These are phyloP conservation scores for Trypanosomatidae sp. DNA, from an alignment of 208 protist species.

Conservation along the genomic window DNA sequence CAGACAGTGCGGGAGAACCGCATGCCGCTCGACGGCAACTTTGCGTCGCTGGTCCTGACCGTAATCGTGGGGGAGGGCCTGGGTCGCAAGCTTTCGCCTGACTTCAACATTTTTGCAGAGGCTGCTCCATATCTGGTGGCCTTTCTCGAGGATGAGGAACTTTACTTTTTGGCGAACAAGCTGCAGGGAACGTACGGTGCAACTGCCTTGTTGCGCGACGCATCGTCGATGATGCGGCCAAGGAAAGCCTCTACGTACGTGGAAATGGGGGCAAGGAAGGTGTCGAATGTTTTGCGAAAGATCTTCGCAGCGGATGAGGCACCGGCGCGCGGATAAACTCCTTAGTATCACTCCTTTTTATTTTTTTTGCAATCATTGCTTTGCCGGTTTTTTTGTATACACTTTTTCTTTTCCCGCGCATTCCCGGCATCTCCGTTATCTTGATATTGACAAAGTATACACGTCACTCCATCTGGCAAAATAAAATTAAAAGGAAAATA, in stretches of 20 bases:
- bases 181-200: conserved; percentile 70
- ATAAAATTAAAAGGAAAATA: no score
- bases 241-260: conserved; percentile 50
- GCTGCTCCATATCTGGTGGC: conserved; percentile 81
- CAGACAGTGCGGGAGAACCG: conserved; percentile 75
- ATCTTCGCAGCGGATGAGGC: conserved; percentile 22
- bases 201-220: conserved; percentile 54
- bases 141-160: conserved; percentile 67
- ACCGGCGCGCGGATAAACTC: background rate
- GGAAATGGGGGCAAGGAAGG: conserved; percentile 41
- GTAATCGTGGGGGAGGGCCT: conserved; percentile 94
- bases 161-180: conserved; percentile 71
- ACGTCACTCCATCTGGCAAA: no score
- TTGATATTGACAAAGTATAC: no score
- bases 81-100: conserved; percentile 80
- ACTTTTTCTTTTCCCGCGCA: no score
- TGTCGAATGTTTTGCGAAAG: conserved; percentile 13
- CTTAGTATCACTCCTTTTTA: no score
- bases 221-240: conserved; percentile 46
- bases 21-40: conserved; percentile 89
- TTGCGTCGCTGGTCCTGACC: conserved; percentile 88
- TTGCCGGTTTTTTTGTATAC: no score
- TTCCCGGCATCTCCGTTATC: no score
- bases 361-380: conserved; percentile 5
- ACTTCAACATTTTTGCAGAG: conserved; percentile 91